A percentile compares a stretch with the other conserved stretches of the same genome.
phyloP scores from a whole-genome alignment of 257 asterid species.

The Scutellaria galericulata region DNA sequence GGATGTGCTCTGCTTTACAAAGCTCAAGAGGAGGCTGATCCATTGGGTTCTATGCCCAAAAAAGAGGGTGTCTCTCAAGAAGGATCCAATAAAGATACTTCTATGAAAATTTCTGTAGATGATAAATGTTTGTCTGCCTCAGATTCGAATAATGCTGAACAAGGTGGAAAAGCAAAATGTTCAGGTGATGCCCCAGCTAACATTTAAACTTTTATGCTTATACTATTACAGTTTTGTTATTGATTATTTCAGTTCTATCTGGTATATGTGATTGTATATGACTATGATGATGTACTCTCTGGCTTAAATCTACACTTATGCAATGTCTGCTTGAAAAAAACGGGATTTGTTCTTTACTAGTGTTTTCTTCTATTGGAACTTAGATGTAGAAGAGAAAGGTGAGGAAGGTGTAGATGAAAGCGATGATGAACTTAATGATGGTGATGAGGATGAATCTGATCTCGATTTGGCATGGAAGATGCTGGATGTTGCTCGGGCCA shows the following conservation, averaged over 20 bases:
- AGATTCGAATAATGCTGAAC: constrained; percentile 49
- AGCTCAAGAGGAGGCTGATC: constrained; percentile 96
- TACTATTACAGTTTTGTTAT: background rate
- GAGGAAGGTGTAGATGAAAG: constrained; percentile 59
- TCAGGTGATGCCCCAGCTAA: constrained; percentile 42
- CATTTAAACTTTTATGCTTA: background rate
- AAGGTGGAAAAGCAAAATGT: constrained; percentile 48
- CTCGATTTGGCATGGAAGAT: constrained; percentile 98
- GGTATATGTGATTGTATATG: background rate
- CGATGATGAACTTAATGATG: constrained; percentile 79
- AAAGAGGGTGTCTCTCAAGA: constrained; percentile 61
- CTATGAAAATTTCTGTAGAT: constrained; percentile 52
- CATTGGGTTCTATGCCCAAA: constrained; percentile 78
- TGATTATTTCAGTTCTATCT: background rate
- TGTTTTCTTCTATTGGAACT: constrained; percentile 19
- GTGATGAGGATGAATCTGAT: constrained; percentile 96
- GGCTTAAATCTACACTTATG: background rate
- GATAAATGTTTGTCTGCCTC: constrained; percentile 69
- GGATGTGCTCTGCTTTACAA: constrained; percentile 61
- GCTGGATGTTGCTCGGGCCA: constrained; percentile 96
- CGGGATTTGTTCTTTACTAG: background rate
- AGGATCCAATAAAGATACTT: constrained; percentile 59
- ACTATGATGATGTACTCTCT: constrained; percentile 17
- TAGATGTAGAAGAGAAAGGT: constrained; percentile 43
- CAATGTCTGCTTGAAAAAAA: constrained; percentile 22